phyloP scores from a whole-genome alignment of 192 early-diverging fungal genomes.

The Backusella morwellensis region DNA sequence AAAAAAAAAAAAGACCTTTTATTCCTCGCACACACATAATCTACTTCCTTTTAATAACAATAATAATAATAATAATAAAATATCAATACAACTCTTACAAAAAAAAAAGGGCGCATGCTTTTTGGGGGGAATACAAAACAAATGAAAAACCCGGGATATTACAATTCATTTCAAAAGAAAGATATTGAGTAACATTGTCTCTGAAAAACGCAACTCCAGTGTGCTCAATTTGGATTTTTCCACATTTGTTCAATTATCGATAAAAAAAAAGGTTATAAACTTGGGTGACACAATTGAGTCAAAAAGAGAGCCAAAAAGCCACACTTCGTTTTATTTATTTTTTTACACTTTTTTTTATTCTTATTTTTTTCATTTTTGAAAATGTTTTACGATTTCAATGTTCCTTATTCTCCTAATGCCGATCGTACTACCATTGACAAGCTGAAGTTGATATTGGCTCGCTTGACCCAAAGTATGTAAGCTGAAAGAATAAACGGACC shows the following conservation, averaged over 20 bases:
- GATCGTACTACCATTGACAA: conserved; percentile 4
- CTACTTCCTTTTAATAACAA: no score
- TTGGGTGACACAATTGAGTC: no score
- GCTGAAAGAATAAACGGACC: not conserved
- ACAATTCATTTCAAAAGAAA: not conserved
- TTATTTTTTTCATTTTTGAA: not conserved
- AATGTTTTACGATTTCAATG: conserved; percentile 7
- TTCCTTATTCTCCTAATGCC: not conserved
- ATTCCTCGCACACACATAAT: not conserved
- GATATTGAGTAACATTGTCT: not conserved
- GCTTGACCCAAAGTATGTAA: not conserved
- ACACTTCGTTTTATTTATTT: not conserved
- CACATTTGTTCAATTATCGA: not conserved
- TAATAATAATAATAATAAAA: not conserved
- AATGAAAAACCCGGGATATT: not conserved
- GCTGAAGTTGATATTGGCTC: not conserved
- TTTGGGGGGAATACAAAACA: not conserved
- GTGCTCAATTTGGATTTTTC: not conserved
- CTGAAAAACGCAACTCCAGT: not conserved
- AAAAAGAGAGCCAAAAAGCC: not conserved
- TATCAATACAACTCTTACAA: not conserved
- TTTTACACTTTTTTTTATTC: not conserved
- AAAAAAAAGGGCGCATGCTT: no score
- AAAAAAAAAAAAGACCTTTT: not conserved
- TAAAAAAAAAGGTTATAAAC: not conserved